Conservation (phyloP, 768 basidiomycete genomes). For the Lactarius sp. region DNA sequence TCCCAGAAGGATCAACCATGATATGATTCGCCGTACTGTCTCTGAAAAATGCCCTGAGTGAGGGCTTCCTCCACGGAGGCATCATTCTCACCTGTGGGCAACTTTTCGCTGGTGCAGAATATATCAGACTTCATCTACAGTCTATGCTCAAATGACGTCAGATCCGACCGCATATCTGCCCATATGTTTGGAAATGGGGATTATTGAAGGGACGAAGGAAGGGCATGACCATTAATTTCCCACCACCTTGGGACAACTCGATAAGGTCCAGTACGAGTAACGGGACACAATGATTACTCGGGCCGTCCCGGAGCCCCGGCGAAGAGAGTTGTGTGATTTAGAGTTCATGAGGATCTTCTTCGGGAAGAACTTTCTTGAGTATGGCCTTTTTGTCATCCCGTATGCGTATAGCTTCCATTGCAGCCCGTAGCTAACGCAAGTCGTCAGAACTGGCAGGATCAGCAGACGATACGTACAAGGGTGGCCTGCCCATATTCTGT, state of each 20-base stretch:
- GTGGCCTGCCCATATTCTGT: neutral
- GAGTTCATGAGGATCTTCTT: neutral
- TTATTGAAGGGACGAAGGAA: neutral
- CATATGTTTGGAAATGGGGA: neutral
- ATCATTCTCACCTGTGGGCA: too few species aligned
- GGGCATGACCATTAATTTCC: neutral
- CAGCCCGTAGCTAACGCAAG: too few species aligned
- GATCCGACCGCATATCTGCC: too few species aligned
- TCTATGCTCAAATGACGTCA: too few species aligned
- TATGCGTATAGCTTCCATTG: neutral
- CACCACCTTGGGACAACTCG: neutral
- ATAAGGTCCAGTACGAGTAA: too few species aligned
- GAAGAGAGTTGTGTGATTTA: neutral
- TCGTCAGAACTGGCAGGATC: too few species aligned
- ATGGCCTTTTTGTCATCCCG: neutral
- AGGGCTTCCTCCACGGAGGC: too few species aligned
- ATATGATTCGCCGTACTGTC: too few species aligned
- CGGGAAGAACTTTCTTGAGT: neutral
- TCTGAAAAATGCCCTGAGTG: too few species aligned
- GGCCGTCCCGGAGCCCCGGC: neutral
- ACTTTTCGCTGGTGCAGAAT: too few species aligned
- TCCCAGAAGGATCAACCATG: too few species aligned
- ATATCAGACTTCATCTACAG: too few species aligned
- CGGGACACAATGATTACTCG: neutral
- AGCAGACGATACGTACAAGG: neutral